phyloP scores from a whole-genome alignment of 495 filamentous ascomycete species.

The Penicillium herquei region DNA sequence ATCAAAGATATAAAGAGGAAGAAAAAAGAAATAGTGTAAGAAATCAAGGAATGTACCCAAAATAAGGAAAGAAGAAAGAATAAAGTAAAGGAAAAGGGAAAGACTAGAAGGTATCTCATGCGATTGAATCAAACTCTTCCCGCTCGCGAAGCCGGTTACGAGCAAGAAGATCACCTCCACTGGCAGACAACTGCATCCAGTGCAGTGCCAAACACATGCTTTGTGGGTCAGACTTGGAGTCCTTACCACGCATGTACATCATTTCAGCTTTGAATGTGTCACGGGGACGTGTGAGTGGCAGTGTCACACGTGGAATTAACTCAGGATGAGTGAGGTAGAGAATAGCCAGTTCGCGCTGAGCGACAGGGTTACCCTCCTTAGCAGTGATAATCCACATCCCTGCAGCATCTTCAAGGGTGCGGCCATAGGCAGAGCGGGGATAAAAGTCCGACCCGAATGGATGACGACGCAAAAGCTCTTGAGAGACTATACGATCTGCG shows the following conservation, averaged over 20 bases:
- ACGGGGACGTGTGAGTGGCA: slow-evolving; percentile 79
- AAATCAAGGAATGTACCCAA: slow-evolving; percentile 9
- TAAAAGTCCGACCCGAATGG: slow-evolving; percentile 38
- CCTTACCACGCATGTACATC: slow-evolving; percentile 59
- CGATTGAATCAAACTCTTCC: slow-evolving; percentile 57
- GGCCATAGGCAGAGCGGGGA: slow-evolving; percentile 38
- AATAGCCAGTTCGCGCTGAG: slow-evolving; percentile 92
- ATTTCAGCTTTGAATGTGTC: slow-evolving; percentile 91
- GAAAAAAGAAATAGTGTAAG: slow-evolving; percentile 8
- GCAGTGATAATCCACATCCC: slow-evolving; percentile 93
- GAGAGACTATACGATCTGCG: slow-evolving; percentile 47
- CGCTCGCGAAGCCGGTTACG: slow-evolving; percentile 78
- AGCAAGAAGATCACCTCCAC: slow-evolving; percentile 84
- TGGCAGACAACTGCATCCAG: slow-evolving; percentile 94
- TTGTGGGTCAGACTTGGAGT: slow-evolving; percentile 70
- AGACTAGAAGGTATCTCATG: slow-evolving; percentile 22
- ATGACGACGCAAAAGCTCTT: slow-evolving; percentile 42
- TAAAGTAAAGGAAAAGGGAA: slow-evolving; percentile 10
- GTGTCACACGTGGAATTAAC: slow-evolving; percentile 76
- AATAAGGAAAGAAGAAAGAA: slow-evolving; percentile 2
- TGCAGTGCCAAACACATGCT: slow-evolving; percentile 96
- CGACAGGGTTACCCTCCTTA: slow-evolving; percentile 86
- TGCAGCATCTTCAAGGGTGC: slow-evolving; percentile 77
- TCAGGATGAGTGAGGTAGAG: slow-evolving; percentile 93
- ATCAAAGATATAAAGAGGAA: not conserved